Evolutionary conservation across 306 rosid species (phyloP), one percentile per base, ranked within the genome.

Genomic region (Aeschynomene evenia): DNA sequence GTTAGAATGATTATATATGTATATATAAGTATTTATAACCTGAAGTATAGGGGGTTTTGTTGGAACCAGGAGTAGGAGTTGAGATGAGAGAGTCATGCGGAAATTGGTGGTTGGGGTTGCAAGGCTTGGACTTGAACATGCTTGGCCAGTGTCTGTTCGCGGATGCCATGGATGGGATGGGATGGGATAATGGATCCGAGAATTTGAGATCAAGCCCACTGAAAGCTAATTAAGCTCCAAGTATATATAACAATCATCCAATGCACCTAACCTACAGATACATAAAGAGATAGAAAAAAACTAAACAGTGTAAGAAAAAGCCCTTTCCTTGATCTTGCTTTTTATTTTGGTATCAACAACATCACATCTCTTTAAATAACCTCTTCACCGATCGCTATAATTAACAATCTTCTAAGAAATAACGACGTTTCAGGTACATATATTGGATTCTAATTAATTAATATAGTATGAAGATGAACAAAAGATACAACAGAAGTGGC

Each of bases 61-160:
- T 89, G 79, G 80, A 86, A 14, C 62, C 77, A 21, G n/a, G n/a
- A n/a, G n/a, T n/a, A n/a, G n/a, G n/a, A n/a, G 68, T 64, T 3
- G 96, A 69, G 9, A 88, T 36, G 45, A 85, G 84, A 64, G 89
- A 74, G 24, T 86, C 96, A 58, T 86, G 86, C 70, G 87, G 96
- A 90, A 89, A 89, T 71, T 87, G 95, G 79, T 87, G 87, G 66
- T 84, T 93, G 48, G 81, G 24, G 64, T 72, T 86, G 90, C 88
- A 81, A 37, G 93, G 88, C 73, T 88, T 93, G 84, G 98, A 86
- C 57, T 86, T 93, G 90, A 90, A 93, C 98, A 90, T 86, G 80
- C 93, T 90, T 29, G 98, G 96, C 98, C 96, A 93, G 84, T 88
- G 96, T 86, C 87, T 82, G 76, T 90, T 93, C 11, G 98, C 89